Evolutionary conservation across 768 basidiomycete genomes (phyloP).

Genomic region (Guyanaporus albipodus): DNA sequence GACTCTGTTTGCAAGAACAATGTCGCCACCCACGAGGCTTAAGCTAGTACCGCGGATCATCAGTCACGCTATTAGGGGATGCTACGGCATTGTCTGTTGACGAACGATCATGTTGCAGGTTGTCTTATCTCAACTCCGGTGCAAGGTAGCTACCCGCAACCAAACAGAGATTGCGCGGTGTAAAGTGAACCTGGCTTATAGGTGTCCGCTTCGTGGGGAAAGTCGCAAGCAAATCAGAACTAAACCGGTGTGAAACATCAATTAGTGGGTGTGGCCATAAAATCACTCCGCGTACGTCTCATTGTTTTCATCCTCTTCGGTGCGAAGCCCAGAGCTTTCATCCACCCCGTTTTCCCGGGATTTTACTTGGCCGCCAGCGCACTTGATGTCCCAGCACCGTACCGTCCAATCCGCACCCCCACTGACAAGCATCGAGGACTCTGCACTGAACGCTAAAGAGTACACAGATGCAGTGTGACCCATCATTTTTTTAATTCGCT

Average conservation of each 20-base stretch:
- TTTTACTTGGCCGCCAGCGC: conserved; percentile 64
- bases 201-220: conserved; percentile 97
- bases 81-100: not conserved
- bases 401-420: conserved; percentile 95
- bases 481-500: conserved; percentile 92
- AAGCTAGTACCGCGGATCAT: no score
- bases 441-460: conserved; percentile 87
- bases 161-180: conserved; percentile 89
- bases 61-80: not conserved
- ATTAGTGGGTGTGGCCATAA: not conserved
- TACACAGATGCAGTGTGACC: conserved; percentile 90
- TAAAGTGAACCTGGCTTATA: conserved; percentile 88
- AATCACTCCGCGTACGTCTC: conserved; percentile 60
- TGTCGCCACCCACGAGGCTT: no score
- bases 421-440: conserved; percentile 86
- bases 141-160: conserved; percentile 75
- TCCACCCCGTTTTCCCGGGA: conserved; percentile 51
- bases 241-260: conserved; percentile 29
- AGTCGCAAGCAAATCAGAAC: conserved; percentile 81
- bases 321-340: conserved; percentile 31
- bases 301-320: conserved; percentile 48
- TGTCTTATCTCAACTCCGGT: conserved; percentile 55
- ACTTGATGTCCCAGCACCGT: conserved; percentile 95
- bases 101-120: not conserved
- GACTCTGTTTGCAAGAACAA: no score